Evolutionary conservation across 345 rosid genomes (phyloP), one percentile per base, ranked within the genome.

Genomic region (Eucalyptus globulus): DNA sequence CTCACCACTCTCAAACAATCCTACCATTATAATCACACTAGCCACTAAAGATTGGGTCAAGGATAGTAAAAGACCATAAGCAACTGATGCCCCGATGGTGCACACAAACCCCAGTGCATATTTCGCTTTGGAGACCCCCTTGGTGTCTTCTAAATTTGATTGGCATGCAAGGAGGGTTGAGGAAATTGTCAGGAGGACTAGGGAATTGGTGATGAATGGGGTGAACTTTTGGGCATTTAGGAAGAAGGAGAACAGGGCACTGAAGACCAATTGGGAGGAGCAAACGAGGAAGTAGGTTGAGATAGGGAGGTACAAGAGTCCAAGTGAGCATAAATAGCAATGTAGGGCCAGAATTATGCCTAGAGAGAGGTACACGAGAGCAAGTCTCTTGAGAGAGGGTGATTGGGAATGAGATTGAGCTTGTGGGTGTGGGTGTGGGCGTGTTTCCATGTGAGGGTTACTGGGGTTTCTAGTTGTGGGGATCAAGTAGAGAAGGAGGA

Each of bases 1-100:
- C 7, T 94, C 94, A 24, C 94, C 95, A 37, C 95, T 92, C 5
- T 76, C 92, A 27, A 92, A 93, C 24, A 92, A 90, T 26, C 95
- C 95, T 49, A 92, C 87, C 14, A 86, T 12, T 22, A 87, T 50
- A 8, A 26, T 65, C n/a, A 34, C 19, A 9, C 91, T 90, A 6
- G 94, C 91, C 5, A 91, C 91, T 15, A 91, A 0, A 34, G 83
- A 80, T 21, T 93, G 91, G 7, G 88, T 87, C 19, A 90, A 44
- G 8, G 92, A 91, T 4, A 92, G 87, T 56, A 44, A 17, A 14
- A 93, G 49, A 6, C 90, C 95, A 54, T 89, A 92, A n/a, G 44
- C 88, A 8, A 93, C 92, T 3, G 93, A 87, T 10, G 93, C 93
- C 17, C 47, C 88, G 5, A 91, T 26, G 2, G 93, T 91, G 87